Conservation (phyloP, 75 land plant species). For the Azolla pinnata region DNA sequence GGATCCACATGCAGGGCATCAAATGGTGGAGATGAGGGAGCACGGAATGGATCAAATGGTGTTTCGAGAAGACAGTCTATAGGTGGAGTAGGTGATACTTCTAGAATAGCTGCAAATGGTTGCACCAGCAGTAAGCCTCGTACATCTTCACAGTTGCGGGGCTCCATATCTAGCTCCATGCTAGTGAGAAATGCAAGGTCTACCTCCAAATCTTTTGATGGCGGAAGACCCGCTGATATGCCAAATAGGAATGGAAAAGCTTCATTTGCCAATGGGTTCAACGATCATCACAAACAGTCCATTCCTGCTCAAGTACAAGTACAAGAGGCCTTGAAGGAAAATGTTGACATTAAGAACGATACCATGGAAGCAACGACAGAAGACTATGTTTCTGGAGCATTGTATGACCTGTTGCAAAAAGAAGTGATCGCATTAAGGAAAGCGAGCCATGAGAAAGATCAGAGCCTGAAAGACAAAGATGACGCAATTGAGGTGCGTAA, state of each 20-base stretch:
- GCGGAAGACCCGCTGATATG: slow-evolving; percentile 23
- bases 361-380: not conserved
- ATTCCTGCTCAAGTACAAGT: not conserved
- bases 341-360: not conserved
- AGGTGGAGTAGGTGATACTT: slow-evolving; percentile 29
- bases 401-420: slow-evolving; percentile 86
- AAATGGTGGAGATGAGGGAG: slow-evolving; percentile 11
- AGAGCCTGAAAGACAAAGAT: slow-evolving; percentile 81
- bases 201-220: slow-evolving; percentile 44
- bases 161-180: slow-evolving; percentile 15
- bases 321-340: slow-evolving; percentile 1
- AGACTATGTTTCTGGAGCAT: slow-evolving; percentile 60
- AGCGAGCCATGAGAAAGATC: slow-evolving; percentile 75
- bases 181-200: slow-evolving; percentile 31
- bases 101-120: slow-evolving; percentile 21
- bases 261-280: slow-evolving; percentile 22
- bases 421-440: slow-evolving; percentile 70
- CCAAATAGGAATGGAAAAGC: slow-evolving; percentile 12
- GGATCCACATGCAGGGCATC: slow-evolving; percentile 21
- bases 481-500: slow-evolving; percentile 80
- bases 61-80: slow-evolving; percentile 25
- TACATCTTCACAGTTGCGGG: slow-evolving; percentile 17
- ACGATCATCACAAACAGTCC: slow-evolving; percentile 6
- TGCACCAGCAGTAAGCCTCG: slow-evolving; percentile 10
- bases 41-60: slow-evolving; percentile 18